Evolutionary conservation across 108 stramenopile genomes (phyloP), one percentile per base, ranked within the genome.

Genomic region (Cylindrotheca closterium): DNA sequence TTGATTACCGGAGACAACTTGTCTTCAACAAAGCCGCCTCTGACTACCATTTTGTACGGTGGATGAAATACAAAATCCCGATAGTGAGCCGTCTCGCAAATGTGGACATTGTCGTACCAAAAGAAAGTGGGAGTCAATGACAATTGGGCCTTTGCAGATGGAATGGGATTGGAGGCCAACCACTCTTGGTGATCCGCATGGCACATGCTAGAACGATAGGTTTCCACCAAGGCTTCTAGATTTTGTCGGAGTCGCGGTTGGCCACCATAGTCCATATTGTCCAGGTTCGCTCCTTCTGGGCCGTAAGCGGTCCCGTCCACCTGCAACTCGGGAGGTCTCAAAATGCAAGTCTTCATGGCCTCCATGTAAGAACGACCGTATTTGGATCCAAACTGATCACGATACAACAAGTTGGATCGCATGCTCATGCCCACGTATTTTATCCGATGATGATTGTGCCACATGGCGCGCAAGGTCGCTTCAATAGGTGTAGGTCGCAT

Each of bases 71-170:
- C 71, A 49, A 86, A 94, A 65, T 94, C 88, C 4, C 87, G 79
- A 60, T 94, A 94, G 64, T 91, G 90, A 3, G 64, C 47, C 4
- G 88, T 91, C 52, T 83, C 73, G 33, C 74, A 76, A 51, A 94
- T 78, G 60, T 94, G 93, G 12, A 85, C 82, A 61, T 89, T 90
- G 67, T 94, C 93, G 56, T 94, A 94, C 93, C 93, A 94, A 68
- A 89, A 91, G 2, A 94, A 57, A 1, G 88, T 88, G 0, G 93
- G 93, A 2, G 85, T 88, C 50, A 94, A 69, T 0, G 87, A 73
- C 31, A 88, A 49, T 60, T 91, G 92, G 23, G 75, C 71, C 52
- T 55, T 79, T 0, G 52, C 79, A 23, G 45, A 67, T 29, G 81
- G 70, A 19, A 62, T 51, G 3, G 61, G 26, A 29, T 67, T 30